Percentiles rank a stretch among this genome's conserved stretches.
phyloP scores from a whole-genome alignment of 176 grass and related monocot species.

The Aegilops tauschii region DNA sequence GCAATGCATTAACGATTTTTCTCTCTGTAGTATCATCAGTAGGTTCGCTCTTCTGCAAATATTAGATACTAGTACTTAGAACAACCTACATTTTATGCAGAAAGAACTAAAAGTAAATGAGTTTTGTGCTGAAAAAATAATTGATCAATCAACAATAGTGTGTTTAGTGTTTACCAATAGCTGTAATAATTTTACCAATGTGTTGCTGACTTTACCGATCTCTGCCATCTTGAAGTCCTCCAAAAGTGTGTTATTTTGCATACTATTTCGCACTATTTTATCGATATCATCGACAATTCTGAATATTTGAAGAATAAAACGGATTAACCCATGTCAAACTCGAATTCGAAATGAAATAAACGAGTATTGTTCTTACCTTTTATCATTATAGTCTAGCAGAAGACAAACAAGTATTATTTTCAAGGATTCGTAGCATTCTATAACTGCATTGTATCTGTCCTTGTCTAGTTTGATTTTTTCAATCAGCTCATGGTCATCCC shows the following conservation, averaged over 20 bases:
- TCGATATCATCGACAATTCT: conserved; percentile 48
- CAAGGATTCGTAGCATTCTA: conserved; percentile 67
- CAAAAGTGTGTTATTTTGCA: conserved; percentile 33
- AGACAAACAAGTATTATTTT: conserved; percentile 45
- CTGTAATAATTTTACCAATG: conserved; percentile 56
- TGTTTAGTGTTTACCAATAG: conserved; percentile 44
- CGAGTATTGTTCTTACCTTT: conserved; percentile 35
- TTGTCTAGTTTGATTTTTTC: conserved; percentile 57
- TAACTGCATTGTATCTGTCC: conserved; percentile 62
- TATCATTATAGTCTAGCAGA: conserved; percentile 42
- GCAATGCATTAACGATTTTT: conserved; percentile 59
- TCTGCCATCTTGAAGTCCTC: conserved; percentile 49
- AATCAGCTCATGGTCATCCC: conserved; percentile 51
- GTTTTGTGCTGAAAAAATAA: not conserved
- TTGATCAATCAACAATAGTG: not conserved
- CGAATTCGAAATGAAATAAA: not conserved
- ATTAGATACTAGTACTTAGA: conserved; percentile 11
- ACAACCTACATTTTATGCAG: conserved; percentile 15
- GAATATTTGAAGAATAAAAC: conserved; percentile 21
- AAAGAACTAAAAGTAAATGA: not conserved
- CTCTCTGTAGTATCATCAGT: conserved; percentile 29
- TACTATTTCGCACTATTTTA: conserved; percentile 24
- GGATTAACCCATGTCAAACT: not conserved
- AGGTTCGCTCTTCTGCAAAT: conserved; percentile 47
- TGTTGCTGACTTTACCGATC: conserved; percentile 47